Conservation (phyloP, 1,284 basidiomycete species). For the Austroboletus niveus region DNA sequence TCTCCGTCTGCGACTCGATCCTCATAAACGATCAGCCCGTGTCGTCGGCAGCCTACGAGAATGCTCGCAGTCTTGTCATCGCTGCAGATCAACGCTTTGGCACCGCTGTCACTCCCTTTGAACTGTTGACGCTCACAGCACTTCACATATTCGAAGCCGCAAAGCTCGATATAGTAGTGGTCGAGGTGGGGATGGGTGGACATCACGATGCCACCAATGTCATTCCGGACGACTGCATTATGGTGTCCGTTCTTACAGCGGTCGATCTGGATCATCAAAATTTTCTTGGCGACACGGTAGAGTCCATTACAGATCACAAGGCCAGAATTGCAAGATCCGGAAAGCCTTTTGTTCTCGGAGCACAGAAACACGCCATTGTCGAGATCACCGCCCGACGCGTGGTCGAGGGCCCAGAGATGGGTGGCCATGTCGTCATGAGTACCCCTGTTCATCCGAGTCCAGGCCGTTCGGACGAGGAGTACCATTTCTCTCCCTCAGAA, state of each 20-base stretch:
- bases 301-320: constrained; percentile 82
- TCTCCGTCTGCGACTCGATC: constrained; percentile 79
- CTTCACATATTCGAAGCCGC: constrained; percentile 69
- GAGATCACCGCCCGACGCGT: constrained; percentile 39
- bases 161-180: constrained; percentile 75
- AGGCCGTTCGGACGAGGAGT: constrained; percentile 28
- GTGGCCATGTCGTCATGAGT: constrained; percentile 42
- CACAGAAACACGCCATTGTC: constrained; percentile 61
- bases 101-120: constrained; percentile 72
- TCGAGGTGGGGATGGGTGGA: constrained; percentile 97
- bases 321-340: constrained; percentile 74
- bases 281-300: constrained; percentile 79
- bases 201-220: constrained; percentile 92
- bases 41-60: constrained; percentile 47
- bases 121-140: constrained; percentile 80
- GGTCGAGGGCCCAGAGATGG: constrained; percentile 35
- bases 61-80: constrained; percentile 52
- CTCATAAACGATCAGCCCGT: constrained; percentile 64
- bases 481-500: constrained; percentile 34
- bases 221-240: constrained; percentile 64
- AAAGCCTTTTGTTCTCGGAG: constrained; percentile 74
- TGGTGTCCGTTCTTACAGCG: constrained; percentile 80
- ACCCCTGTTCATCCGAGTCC: constrained; percentile 21
- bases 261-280: constrained; percentile 93
- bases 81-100: constrained; percentile 44